Evolutionary conservation across 1,139 yeast species (phyloP).

Genomic region (Arxiozyma slooffiae): DNA sequence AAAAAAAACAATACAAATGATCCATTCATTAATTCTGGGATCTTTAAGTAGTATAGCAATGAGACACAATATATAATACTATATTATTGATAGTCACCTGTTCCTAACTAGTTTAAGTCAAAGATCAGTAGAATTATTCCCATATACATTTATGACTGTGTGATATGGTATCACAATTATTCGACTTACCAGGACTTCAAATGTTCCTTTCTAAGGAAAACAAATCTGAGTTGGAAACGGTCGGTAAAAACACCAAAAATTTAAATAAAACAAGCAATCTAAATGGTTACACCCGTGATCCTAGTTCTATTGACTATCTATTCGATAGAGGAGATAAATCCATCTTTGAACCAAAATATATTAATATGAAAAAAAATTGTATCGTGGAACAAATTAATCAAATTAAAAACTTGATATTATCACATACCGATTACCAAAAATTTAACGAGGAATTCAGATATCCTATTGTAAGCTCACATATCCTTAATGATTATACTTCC

Average conservation of each 20-base stretch:
- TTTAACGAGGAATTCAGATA: slow-evolving; percentile 27
- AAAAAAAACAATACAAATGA: too few species aligned
- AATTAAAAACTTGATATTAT: neutral
- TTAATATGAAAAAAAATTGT: neutral
- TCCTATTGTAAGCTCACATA: slow-evolving; percentile 22
- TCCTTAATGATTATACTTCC: slow-evolving; percentile 16
- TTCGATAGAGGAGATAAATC: neutral
- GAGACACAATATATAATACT: too few species aligned
- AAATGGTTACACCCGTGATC: too few species aligned
- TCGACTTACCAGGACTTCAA: neutral
- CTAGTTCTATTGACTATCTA: neutral
- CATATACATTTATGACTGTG: neutral
- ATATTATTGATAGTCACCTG: too few species aligned
- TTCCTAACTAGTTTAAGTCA: too few species aligned
- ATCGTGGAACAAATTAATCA: neutral
- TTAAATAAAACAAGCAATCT: neutral
- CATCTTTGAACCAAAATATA: neutral
- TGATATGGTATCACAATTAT: neutral
- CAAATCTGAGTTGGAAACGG: neutral
- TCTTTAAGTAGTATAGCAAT: too few species aligned
- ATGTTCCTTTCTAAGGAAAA: neutral
- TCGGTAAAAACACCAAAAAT: neutral
- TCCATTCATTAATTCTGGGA: too few species aligned
- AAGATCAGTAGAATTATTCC: too few species aligned
- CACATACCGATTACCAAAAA: slow-evolving; percentile 5